phyloP scores from a whole-genome alignment of 2,329 filamentous ascomycete species.

The Dothideomycetes sp. region DNA sequence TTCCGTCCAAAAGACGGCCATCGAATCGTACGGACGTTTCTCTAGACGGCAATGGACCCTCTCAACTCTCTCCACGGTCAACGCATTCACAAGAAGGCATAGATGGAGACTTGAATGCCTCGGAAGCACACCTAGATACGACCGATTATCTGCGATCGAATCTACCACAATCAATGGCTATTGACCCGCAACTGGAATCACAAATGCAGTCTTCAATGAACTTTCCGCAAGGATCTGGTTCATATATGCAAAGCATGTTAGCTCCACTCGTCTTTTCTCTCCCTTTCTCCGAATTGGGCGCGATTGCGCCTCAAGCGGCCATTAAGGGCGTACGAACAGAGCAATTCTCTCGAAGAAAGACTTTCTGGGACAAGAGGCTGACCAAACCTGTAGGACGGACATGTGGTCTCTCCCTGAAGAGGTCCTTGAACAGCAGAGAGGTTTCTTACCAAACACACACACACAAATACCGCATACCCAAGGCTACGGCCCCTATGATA shows the following conservation, averaged over 20 bases:
- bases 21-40: background rate
- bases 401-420: no score
- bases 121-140: background rate
- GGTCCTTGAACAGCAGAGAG: no score
- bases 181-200: conserved; percentile 5
- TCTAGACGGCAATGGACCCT: background rate
- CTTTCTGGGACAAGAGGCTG: no score
- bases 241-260: conserved; percentile 6
- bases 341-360: no score
- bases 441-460: no score
- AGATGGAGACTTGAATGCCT: background rate
- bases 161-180: background rate
- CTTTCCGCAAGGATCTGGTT: background rate
- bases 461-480: no score
- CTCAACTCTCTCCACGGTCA: conserved; percentile 1
- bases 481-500: background rate
- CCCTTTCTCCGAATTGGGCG: background rate
- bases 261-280: conserved; percentile 1
- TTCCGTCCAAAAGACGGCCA: background rate
- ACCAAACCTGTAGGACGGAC: no score
- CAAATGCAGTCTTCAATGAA: conserved; percentile 1
- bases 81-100: background rate
- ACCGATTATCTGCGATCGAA: background rate
- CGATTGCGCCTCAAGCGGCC: no score
- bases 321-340: no score